Percentiles rank a stretch among this genome's conserved stretches.
Conservation (phyloP, 2,329 filamentous ascomycete species). For the Xylariaceae sp. region DNA sequence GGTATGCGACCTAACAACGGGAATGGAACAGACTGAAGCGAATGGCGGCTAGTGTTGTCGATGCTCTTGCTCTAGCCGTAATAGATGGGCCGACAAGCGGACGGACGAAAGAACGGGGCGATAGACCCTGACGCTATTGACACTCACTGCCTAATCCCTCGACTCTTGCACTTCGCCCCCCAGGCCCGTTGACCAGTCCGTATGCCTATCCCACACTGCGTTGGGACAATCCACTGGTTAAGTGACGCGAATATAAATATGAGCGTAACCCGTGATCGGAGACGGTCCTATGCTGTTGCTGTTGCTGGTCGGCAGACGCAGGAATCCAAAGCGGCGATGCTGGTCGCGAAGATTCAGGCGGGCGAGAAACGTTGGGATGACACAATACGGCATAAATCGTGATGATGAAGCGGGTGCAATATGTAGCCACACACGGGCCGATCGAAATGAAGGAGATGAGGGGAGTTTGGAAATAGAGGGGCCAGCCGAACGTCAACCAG, state of each 20-base stretch:
- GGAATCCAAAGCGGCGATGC: conserved; percentile 21
- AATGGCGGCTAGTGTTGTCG: conserved; percentile 6
- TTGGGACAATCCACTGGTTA: conserved; percentile 1
- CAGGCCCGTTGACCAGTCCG: conserved; percentile 6
- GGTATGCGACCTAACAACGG: conserved; percentile 23
- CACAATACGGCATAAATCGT: conserved; percentile 25
- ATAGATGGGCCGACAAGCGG: neutral
- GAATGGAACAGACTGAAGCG: conserved; percentile 10
- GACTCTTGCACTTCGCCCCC: conserved; percentile 5
- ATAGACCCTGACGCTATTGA: neutral
- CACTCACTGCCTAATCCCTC: conserved; percentile 6
- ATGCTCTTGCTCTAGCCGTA: conserved; percentile 2
- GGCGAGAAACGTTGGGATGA: conserved; percentile 22
- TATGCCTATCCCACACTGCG: conserved; percentile 2
- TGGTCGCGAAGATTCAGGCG: conserved; percentile 19
- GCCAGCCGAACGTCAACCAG: conserved; percentile 18
- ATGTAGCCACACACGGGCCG: conserved; percentile 17
- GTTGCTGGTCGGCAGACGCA: conserved; percentile 19
- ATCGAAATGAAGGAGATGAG: conserved; percentile 4
- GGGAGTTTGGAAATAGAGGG: conserved; percentile 13
- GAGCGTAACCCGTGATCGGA: neutral
- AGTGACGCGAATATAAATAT: conserved; percentile 6
- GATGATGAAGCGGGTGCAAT: conserved; percentile 14
- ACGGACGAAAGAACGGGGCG: neutral
- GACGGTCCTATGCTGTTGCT: neutral